Evolutionary conservation across 306 rosid genomes (phyloP).

Genomic region (Malus asiatica): DNA sequence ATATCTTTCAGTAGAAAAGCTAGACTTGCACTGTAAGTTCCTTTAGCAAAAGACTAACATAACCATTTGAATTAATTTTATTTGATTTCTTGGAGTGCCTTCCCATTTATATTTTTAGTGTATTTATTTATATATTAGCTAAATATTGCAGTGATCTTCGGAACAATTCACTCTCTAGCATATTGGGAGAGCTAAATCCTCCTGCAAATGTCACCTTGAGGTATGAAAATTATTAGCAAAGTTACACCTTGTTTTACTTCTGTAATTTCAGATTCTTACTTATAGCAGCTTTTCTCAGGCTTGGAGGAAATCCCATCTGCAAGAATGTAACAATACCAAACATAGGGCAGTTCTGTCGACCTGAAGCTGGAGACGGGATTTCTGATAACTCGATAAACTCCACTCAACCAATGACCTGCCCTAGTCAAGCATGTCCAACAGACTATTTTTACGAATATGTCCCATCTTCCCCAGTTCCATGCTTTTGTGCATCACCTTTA

Average conservation of each 20-base stretch:
- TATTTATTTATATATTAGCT: conserved; percentile 10
- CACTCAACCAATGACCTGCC: conserved; percentile 22
- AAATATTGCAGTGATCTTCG: conserved; percentile 55
- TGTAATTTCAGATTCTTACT: conserved; percentile 6
- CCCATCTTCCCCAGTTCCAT: conserved; percentile 37
- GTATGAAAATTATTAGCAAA: conserved; percentile 28
- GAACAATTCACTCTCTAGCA: conserved; percentile 46
- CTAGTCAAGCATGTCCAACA: conserved; percentile 42
- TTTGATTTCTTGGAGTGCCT: background rate
- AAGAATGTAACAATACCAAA: conserved; percentile 28
- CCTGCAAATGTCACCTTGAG: conserved; percentile 63
- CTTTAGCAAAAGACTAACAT: background rate
- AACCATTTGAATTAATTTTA: background rate
- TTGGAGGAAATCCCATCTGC: conserved; percentile 83
- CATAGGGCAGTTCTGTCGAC: conserved; percentile 44
- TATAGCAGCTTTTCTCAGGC: conserved; percentile 38
- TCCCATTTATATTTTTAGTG: background rate
- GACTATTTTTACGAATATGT: conserved; percentile 55
- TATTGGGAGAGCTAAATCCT: conserved; percentile 36
- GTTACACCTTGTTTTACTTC: conserved; percentile 3
- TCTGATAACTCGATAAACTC: conserved; percentile 18
- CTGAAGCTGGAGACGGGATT: conserved; percentile 15
- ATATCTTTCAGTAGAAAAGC: conserved; percentile 27
- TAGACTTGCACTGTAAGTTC: conserved; percentile 50
- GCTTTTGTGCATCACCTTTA: conserved; percentile 79